Conservation (phyloP, 768 basidiomycete genomes). For the Naganishia randhawae region DNA sequence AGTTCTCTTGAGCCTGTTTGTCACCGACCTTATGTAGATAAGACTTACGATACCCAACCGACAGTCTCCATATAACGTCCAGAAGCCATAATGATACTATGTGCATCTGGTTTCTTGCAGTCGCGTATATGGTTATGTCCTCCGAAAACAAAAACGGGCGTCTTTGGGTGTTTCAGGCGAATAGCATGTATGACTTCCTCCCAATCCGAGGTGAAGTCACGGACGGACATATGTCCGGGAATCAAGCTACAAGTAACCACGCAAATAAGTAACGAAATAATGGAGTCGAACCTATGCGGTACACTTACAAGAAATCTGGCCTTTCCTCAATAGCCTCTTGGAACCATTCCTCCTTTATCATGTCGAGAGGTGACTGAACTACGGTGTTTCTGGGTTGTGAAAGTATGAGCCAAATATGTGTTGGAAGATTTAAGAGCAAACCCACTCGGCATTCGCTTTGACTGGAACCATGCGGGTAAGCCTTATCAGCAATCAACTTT, state of each 20-base stretch:
- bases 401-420: background rate
- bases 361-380: slow-evolving; percentile 66
- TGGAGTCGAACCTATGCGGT: background rate
- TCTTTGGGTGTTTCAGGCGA: slow-evolving; percentile 65
- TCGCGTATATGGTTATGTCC: slow-evolving; percentile 77
- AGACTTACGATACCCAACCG: slow-evolving; percentile 57
- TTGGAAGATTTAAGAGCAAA: background rate
- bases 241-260: slow-evolving; percentile 34
- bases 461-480: slow-evolving; percentile 18
- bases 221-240: slow-evolving; percentile 75
- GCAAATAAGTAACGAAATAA: background rate
- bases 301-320: slow-evolving; percentile 66
- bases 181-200: slow-evolving; percentile 69
- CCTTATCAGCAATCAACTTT: background rate
- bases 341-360: slow-evolving; percentile 84
- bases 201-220: slow-evolving; percentile 60
- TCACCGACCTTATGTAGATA: too few species aligned
- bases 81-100: slow-evolving; percentile 58
- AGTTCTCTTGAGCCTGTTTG: too few species aligned
- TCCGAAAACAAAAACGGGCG: slow-evolving; percentile 80
- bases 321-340: slow-evolving; percentile 69
- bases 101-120: slow-evolving; percentile 67
- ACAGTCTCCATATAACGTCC: slow-evolving; percentile 89
- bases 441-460: slow-evolving; percentile 55
- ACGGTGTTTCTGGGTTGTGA: slow-evolving; percentile 58